Evolutionary conservation across 78 protist genomes (phyloP).

Genomic region (Tieghemostelium lacteum): DNA sequence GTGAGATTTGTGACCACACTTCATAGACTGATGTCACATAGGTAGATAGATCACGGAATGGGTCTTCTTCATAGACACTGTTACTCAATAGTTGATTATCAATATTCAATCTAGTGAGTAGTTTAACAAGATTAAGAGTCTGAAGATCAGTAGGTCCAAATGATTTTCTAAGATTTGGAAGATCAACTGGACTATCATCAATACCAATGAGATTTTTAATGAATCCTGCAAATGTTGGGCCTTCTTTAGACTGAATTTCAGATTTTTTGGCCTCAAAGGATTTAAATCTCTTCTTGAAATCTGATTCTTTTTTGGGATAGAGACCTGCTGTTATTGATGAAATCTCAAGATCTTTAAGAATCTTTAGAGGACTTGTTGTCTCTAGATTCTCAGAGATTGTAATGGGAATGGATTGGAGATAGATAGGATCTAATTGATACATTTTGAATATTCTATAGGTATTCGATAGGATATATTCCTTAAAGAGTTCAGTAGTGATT

Average conservation of each 20-base stretch:
- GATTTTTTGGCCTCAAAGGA: conserved; percentile 43
- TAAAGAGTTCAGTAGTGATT: conserved; percentile 44
- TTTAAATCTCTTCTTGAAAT: conserved; percentile 27
- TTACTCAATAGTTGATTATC: conserved; percentile 13
- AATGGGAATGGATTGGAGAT: conserved; percentile 37
- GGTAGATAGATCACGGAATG: conserved; percentile 11
- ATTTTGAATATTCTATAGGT: conserved; percentile 7
- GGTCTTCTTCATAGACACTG: conserved; percentile 51
- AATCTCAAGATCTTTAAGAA: conserved; percentile 43
- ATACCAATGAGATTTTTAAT: conserved; percentile 24
- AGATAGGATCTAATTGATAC: conserved; percentile 7
- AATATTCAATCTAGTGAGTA: neutral
- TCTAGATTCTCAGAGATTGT: conserved; percentile 23
- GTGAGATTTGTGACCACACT: conserved; percentile 11
- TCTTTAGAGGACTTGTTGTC: neutral
- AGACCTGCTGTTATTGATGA: conserved; percentile 11
- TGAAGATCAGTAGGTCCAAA: neutral
- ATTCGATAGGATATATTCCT: conserved; percentile 30
- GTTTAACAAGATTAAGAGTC: neutral
- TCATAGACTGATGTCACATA: conserved; percentile 13
- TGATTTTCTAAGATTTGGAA: neutral
- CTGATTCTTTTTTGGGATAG: conserved; percentile 10
- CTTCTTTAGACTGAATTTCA: conserved; percentile 14
- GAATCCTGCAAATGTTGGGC: conserved; percentile 37
- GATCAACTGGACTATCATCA: conserved; percentile 8